Percentiles rank a stretch among this genome's conserved stretches.
phyloP scores from a whole-genome alignment of 345 rosid species.

The Rhodamnia argentea region DNA sequence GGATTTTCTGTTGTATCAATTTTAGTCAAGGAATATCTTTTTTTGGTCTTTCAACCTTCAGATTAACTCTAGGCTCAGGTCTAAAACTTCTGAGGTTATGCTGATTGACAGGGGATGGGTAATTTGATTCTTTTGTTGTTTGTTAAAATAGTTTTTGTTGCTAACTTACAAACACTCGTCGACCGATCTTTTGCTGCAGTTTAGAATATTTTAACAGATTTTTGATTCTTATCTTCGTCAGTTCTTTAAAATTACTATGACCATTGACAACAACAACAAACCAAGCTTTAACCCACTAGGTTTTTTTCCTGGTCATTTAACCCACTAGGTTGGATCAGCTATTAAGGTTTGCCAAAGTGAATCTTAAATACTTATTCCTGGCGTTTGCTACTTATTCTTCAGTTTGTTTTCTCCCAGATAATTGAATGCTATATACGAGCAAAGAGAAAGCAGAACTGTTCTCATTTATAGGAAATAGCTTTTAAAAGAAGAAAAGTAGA shows the following conservation, averaged over 20 bases:
- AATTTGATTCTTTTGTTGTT: not conserved
- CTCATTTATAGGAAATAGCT: not conserved
- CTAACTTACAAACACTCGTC: too few species aligned
- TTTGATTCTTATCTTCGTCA: not conserved
- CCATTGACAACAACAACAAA: not conserved
- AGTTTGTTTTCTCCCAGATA: not conserved
- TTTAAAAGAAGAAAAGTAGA: not conserved
- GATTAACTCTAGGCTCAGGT: not conserved
- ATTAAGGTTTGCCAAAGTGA: not conserved
- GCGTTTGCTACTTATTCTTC: not conserved
- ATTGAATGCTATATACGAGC: not conserved
- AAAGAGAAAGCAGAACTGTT: not conserved
- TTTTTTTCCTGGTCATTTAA: too few species aligned
- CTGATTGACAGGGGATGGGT: not conserved
- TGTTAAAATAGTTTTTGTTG: not conserved
- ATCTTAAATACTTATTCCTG: not conserved
- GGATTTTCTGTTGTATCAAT: not conserved
- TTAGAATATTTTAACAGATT: accelerated
- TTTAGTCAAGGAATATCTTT: not conserved
- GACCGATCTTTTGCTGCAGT: not conserved
- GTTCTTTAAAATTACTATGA: not conserved
- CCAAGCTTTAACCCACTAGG: not conserved
- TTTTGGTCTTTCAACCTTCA: not conserved
- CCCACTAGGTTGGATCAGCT: not conserved
- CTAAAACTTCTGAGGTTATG: not conserved